Percentiles rank a stretch among this genome's conserved stretches.
These are phyloP conservation scores for Hydnum rufescens DNA, from an alignment of 768 basidiomycete species.

Conservation along the genomic window DNA sequence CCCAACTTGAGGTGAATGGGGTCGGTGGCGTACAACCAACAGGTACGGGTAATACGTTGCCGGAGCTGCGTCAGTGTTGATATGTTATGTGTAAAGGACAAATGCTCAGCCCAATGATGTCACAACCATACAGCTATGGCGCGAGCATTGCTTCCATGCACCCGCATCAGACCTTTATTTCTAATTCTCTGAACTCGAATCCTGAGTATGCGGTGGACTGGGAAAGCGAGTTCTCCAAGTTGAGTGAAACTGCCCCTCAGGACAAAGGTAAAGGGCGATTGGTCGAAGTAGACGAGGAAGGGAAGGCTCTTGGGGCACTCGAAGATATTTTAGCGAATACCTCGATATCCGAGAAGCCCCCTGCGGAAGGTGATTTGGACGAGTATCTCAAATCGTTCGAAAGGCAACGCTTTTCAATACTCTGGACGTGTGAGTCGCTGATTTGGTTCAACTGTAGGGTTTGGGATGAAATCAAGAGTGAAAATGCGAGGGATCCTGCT, in stretches of 20 bases:
- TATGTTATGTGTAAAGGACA: no score
- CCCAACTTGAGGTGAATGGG: no score
- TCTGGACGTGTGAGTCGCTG: slow-evolving; percentile 22
- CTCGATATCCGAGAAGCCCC: slow-evolving; percentile 1
- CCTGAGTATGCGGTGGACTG: slow-evolving; percentile 8
- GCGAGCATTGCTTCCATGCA: no score
- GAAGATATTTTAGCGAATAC: slow-evolving; percentile 4
- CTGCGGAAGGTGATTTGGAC: slow-evolving; percentile 51
- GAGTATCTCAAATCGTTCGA: slow-evolving; percentile 27
- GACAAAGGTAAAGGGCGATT: slow-evolving; percentile 59
- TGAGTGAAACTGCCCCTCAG: slow-evolving; percentile 19
- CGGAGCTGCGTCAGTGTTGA: no score
- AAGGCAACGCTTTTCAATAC: slow-evolving; percentile 46
- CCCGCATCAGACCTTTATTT: slow-evolving; percentile 6
- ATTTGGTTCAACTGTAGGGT: not conserved
- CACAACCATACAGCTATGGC: no score
- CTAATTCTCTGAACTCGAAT: not conserved
- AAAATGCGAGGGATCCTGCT: slow-evolving; percentile 18
- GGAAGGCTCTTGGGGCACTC: not conserved
- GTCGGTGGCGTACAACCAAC: no score
- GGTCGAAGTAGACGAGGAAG: slow-evolving; percentile 14
- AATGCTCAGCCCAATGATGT: no score
- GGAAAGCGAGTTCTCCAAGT: slow-evolving; percentile 11
- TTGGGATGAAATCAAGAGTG: slow-evolving; percentile 6
- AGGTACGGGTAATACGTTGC: no score